Evolutionary conservation across 2,329 filamentous ascomycete species (phyloP), one percentile per base, ranked within the genome.

Genomic region (Paraphaeosphaeria minitans): DNA sequence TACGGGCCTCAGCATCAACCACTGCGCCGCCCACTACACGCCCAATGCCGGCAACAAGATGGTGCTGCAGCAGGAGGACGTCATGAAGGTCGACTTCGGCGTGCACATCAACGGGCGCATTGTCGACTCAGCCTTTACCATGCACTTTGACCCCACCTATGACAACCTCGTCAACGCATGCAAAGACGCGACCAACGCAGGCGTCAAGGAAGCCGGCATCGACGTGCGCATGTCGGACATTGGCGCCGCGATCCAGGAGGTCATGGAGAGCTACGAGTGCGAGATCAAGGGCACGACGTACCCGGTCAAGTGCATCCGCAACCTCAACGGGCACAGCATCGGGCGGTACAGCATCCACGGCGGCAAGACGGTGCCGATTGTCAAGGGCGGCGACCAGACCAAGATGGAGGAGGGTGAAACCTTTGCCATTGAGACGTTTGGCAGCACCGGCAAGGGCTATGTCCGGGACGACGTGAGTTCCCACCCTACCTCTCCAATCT

Each of bases 331-430:
- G 10, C 93, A 97, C 81, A 94, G 91, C 66, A 97, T 97, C 72
- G 84, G 91, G 57, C 93, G 88, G 61, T 95, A 93, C 81, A 88
- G 87, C 75, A 97, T 97, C 69, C 93, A 97, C 79, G 93, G 93
- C 58, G 90, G 87, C 69, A 97, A 97, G 84, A 93, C 91, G 66
- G 92, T 97, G 53, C 94, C 93, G 0, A 97, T 97, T 70, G 92
- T 97, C 64, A 96, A 96, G 82, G 89, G 87, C 62, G 86, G 86
- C 62, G 92, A 96, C 72, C 87, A 89, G 75, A 96, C 92, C 53
- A 97, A 96, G 84, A 98, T 98, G 94, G 93, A 97, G 80, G 94
- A 97, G 79, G 93, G 93, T 43, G 93, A 98, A 73, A 89, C 93
- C 19, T 98, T 96, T 77, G 93, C 93, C 64, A 96, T 97, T 68